Conservation (phyloP, 768 basidiomycete species). For the Mrakia hoshinonis region DNA sequence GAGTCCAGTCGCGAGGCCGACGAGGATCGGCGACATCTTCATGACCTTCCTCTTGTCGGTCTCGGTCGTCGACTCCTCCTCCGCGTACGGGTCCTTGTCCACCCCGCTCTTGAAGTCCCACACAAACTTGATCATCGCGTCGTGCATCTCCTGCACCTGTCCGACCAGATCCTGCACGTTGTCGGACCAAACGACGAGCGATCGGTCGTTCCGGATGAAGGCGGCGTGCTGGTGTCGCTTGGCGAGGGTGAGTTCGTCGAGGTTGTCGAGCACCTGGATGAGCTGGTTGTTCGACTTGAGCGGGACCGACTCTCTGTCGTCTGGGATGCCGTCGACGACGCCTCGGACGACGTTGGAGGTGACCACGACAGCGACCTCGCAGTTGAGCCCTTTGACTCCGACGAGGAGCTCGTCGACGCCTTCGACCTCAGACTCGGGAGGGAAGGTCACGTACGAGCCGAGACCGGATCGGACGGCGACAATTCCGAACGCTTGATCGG, state of each 20-base stretch:
- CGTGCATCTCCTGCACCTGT: slow-evolving; percentile 41
- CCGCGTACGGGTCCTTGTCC: neutral
- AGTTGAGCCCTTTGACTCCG: slow-evolving; percentile 64
- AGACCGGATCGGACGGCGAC: slow-evolving; percentile 35
- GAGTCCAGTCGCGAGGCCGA: slow-evolving; percentile 35
- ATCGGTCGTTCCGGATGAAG: slow-evolving; percentile 75
- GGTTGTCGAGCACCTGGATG: slow-evolving; percentile 72
- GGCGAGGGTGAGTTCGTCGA: slow-evolving; percentile 60
- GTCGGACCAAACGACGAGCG: slow-evolving; percentile 79
- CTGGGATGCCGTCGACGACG: slow-evolving; percentile 1
- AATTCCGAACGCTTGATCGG: slow-evolving; percentile 7
- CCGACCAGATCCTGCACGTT: slow-evolving; percentile 63
- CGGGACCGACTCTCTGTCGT: slow-evolving; percentile 31
- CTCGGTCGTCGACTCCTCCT: neutral
- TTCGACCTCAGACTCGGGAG: slow-evolving; percentile 26
- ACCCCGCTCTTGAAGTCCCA: neutral
- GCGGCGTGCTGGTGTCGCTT: slow-evolving; percentile 87
- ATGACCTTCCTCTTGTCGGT: slow-evolving; percentile 16
- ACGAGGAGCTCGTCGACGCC: slow-evolving; percentile 44
- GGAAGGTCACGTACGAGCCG: slow-evolving; percentile 17
- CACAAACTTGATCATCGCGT: slow-evolving; percentile 10
- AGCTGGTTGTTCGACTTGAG: slow-evolving; percentile 63
- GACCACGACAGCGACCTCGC: slow-evolving; percentile 68
- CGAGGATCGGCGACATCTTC: slow-evolving; percentile 33
- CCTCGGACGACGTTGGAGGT: slow-evolving; percentile 8